Percentiles rank a stretch among this genome's conserved stretches.
Conservation (phyloP, 768 basidiomycete species). For the Zangia roseola region DNA sequence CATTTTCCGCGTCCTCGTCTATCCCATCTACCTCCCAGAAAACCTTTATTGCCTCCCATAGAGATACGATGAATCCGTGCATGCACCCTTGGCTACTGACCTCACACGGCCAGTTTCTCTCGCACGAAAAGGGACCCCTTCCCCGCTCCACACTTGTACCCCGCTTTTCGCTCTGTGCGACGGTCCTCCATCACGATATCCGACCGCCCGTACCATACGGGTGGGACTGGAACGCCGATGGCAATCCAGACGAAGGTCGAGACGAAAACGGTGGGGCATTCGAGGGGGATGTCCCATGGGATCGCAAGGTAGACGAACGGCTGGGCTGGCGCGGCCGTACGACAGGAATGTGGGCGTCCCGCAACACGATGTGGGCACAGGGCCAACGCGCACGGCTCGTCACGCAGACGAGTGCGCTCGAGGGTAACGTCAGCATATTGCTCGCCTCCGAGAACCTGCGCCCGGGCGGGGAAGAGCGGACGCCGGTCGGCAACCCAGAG, state of each 20-base stretch:
- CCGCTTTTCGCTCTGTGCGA: constrained; percentile 52
- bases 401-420: constrained; percentile 38
- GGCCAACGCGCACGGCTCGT: constrained; percentile 55
- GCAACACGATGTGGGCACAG: constrained; percentile 44
- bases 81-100: constrained; percentile 32
- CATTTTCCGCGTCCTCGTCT: constrained; percentile 10
- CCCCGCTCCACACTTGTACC: constrained; percentile 46
- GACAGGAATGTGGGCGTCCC: constrained; percentile 56
- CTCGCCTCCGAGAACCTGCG: constrained; percentile 22
- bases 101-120: constrained; percentile 53
- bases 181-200: constrained; percentile 55
- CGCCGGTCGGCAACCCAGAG: constrained; percentile 36
- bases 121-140: constrained; percentile 43
- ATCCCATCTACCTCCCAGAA: constrained; percentile 2
- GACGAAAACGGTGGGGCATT: constrained; percentile 25
- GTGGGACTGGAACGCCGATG: constrained; percentile 43
- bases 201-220: constrained; percentile 47
- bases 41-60: constrained; percentile 38
- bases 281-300: constrained; percentile 60
- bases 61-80: constrained; percentile 38
- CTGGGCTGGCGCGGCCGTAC: constrained; percentile 74
- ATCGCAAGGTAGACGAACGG: constrained; percentile 58
- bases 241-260: not conserved
- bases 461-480: constrained; percentile 8
- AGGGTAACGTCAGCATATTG: constrained; percentile 41